These are phyloP conservation scores for Seiridium cupressi DNA, from an alignment of 2,329 filamentous ascomycete species.

Conservation along the genomic window DNA sequence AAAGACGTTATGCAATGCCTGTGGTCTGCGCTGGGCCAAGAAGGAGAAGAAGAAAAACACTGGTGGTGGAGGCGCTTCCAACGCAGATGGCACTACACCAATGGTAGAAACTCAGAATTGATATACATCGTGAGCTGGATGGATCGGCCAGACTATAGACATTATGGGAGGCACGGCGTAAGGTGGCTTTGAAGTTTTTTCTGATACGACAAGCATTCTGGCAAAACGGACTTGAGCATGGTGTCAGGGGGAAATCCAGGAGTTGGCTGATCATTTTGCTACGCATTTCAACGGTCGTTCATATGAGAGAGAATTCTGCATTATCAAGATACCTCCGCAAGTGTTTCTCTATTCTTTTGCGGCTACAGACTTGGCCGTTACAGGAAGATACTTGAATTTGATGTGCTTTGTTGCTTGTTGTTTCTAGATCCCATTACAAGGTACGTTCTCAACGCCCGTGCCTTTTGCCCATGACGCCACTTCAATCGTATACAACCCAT, in stretches of 20 bases:
- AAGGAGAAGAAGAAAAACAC: conserved; percentile 71
- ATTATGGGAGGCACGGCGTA: neutral
- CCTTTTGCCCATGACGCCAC: too few species aligned
- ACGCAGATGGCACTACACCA: conserved; percentile 8
- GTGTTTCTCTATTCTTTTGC: neutral
- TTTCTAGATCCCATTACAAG: neutral
- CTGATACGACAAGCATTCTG: conserved; percentile 1
- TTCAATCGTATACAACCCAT: too few species aligned
- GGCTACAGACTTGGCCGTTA: neutral
- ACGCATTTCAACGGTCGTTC: neutral
- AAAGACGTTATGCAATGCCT: conserved; percentile 95
- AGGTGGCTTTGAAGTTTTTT: neutral
- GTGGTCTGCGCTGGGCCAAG: conserved; percentile 74
- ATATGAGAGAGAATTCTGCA: neutral
- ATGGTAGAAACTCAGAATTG: conserved; percentile 1
- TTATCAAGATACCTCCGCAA: conserved; percentile 1
- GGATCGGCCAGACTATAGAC: neutral
- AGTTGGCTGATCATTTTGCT: neutral
- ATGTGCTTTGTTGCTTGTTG: neutral
- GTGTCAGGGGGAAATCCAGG: neutral
- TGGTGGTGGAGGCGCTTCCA: conserved; percentile 13
- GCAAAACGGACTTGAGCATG: conserved; percentile 5
- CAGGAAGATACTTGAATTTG: neutral
- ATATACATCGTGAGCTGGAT: neutral
- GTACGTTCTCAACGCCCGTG: too few species aligned